A percentile compares a stretch with the other conserved stretches of the same genome.
These are phyloP conservation scores for Chrysanthemum makinoi DNA, from an alignment of 129 eudicot species.

Conservation along the genomic window DNA sequence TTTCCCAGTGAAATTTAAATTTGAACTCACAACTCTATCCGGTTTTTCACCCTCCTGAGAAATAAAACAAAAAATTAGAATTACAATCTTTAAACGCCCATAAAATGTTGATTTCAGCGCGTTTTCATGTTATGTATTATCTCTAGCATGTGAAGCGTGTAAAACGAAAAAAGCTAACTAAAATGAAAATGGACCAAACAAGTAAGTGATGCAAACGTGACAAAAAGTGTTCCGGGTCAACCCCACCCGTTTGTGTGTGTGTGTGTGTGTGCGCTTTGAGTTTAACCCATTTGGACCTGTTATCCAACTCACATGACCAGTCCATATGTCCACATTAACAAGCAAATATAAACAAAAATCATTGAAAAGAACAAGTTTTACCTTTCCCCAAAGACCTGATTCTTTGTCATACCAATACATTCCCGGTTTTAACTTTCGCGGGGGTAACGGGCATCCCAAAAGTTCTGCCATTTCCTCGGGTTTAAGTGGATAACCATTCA, in stretches of 20 bases:
- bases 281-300: not conserved
- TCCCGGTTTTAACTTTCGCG: conserved; percentile 88
- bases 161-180: not conserved
- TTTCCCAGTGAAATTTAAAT: conserved; percentile 89
- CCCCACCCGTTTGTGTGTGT: not conserved
- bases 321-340: conserved; percentile 1
- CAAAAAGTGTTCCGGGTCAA: not conserved
- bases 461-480: conserved; percentile 95
- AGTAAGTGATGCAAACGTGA: not conserved
- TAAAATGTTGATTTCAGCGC: not conserved
- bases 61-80: conserved; percentile 5
- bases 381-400: conserved; percentile 99
- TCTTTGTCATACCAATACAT: conserved; percentile 98
- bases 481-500: conserved; percentile 82
- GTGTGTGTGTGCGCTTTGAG: no score
- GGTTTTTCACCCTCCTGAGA: conserved; percentile 95
- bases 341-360: not conserved
- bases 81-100: conserved; percentile 20
- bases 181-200: not conserved
- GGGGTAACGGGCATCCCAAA: conserved; percentile 85
- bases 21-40: conserved; percentile 87
- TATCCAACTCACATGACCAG: not conserved
- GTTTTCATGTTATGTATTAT: not conserved
- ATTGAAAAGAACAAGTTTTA: conserved; percentile 21
- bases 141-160: not conserved